These are phyloP conservation scores for Crithidia mellificae DNA, from an alignment of 208 protist species.

Conservation along the genomic window DNA sequence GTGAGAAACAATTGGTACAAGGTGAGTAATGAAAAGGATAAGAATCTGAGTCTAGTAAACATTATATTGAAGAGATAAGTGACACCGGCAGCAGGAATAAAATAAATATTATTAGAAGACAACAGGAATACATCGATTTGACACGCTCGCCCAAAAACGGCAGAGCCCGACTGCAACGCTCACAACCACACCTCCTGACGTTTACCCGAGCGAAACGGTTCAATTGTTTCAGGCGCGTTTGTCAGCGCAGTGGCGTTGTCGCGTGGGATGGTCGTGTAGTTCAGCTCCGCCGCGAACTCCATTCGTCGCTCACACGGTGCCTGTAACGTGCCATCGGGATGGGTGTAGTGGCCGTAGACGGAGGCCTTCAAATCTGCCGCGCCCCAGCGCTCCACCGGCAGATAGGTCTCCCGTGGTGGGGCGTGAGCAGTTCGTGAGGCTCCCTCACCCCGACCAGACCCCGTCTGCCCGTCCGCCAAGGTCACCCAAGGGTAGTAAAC, in stretches of 20 bases:
- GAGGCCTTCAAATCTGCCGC: constrained; percentile 5
- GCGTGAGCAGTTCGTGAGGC: background rate
- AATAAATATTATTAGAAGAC: too few relatives aligned
- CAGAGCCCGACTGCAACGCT: too few relatives aligned
- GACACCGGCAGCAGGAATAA: too few relatives aligned
- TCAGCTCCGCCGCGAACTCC: background rate
- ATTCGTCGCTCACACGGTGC: constrained; percentile 22
- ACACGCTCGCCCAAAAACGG: too few relatives aligned
- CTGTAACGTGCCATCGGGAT: constrained; percentile 22
- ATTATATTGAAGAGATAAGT: too few relatives aligned
- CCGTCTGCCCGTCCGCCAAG: constrained; percentile 1
- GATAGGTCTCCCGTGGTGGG: constrained; percentile 13
- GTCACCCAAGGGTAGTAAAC: constrained; percentile 29
- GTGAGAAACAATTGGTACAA: too few relatives aligned
- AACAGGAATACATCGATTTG: too few relatives aligned
- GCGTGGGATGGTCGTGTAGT: constrained; percentile 17
- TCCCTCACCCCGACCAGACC: too few relatives aligned
- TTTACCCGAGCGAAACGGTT: constrained; percentile 21
- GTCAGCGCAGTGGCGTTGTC: constrained; percentile 32
- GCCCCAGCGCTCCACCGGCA: constrained; percentile 25
- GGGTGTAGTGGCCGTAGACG: constrained; percentile 18
- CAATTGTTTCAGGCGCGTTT: constrained; percentile 4
- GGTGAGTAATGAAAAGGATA: too few relatives aligned
- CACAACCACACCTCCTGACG: constrained; percentile 28
- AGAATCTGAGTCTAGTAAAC: too few relatives aligned